Evolutionary conservation across 345 rosid species (phyloP).

Genomic region (Salix exigua): DNA sequence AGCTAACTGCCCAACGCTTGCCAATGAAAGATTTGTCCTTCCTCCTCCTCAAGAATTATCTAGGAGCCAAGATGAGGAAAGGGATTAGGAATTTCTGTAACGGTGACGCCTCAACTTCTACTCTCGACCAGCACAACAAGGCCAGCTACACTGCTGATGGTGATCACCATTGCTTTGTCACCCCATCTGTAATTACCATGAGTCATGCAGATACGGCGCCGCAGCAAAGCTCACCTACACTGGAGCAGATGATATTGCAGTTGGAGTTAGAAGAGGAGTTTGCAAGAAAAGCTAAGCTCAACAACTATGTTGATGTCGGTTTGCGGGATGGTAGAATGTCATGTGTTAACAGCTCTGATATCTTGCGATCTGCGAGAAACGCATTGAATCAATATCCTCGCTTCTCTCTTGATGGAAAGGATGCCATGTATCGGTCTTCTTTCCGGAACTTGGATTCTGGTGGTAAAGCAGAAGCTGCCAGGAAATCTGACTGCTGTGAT

Average conservation of each 20-base stretch:
- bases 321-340: conserved; percentile 51
- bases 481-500: conserved; percentile 42
- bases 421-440: conserved; percentile 84
- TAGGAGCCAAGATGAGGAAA: conserved; percentile 66
- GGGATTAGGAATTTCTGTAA: conserved; percentile 57
- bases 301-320: conserved; percentile 7
- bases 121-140: conserved; percentile 44
- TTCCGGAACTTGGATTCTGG: conserved; percentile 36
- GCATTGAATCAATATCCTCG: conserved; percentile 91
- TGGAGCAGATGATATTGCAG: conserved; percentile 84
- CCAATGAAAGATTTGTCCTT: conserved; percentile 68
- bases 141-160: too few relatives aligned
- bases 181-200: conserved; percentile 5
- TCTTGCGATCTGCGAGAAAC: conserved; percentile 70
- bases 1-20: not conserved
- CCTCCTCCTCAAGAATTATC: conserved; percentile 55
- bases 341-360: conserved; percentile 74
- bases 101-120: conserved; percentile 66
- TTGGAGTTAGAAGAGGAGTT: conserved; percentile 75
- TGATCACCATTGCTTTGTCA: not conserved
- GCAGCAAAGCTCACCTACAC: conserved; percentile 26
- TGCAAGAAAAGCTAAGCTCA: conserved; percentile 46
- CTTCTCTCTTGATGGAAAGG: conserved; percentile 85
- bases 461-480: conserved; percentile 5
- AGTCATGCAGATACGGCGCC: not conserved